Evolutionary conservation across 2,329 filamentous ascomycete species (phyloP).

Genomic region (Verticillium klebahnii): DNA sequence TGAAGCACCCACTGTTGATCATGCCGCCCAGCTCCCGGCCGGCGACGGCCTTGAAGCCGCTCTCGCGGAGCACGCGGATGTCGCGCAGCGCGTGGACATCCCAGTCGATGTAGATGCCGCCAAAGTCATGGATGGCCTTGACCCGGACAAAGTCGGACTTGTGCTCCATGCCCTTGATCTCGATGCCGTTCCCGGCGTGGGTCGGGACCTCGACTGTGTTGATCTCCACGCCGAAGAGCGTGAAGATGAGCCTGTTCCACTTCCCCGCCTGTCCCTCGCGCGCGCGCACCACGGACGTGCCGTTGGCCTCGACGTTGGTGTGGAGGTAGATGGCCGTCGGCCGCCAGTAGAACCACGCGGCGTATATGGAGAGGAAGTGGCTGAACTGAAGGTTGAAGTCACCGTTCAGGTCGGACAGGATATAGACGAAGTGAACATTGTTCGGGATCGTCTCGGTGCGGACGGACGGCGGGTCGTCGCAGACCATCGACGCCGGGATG

Average conservation of each 20-base stretch:
- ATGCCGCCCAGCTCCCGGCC: constrained; percentile 11
- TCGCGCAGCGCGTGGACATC: constrained; percentile 11
- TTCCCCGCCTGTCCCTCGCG: constrained; percentile 9
- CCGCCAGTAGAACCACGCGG: constrained; percentile 13
- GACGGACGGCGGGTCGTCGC: neutral
- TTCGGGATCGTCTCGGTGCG: constrained; percentile 16
- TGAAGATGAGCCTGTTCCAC: constrained; percentile 19
- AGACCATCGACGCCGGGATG: neutral
- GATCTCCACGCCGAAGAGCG: constrained; percentile 14
- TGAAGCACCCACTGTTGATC: constrained; percentile 19
- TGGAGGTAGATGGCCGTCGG: constrained; percentile 20
- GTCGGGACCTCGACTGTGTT: constrained; percentile 1
- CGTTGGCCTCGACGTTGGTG: constrained; percentile 17
- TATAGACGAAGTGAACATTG: constrained; percentile 18
- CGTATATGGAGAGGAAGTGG: constrained; percentile 19
- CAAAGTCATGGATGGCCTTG: constrained; percentile 14
- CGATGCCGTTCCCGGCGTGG: neutral
- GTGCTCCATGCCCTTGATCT: constrained; percentile 3
- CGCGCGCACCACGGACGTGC: constrained; percentile 7
- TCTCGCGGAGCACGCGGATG: constrained; percentile 2
- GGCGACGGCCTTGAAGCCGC: constrained; percentile 12
- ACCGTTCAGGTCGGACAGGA: constrained; percentile 11
- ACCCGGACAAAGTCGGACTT: constrained; percentile 8
- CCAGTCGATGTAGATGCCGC: constrained; percentile 20
- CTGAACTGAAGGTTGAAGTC: constrained; percentile 18